Evolutionary conservation across 1,139 yeast species (phyloP), one percentile per base, ranked within the genome.

Genomic region (Geotrichum bryndzae): DNA sequence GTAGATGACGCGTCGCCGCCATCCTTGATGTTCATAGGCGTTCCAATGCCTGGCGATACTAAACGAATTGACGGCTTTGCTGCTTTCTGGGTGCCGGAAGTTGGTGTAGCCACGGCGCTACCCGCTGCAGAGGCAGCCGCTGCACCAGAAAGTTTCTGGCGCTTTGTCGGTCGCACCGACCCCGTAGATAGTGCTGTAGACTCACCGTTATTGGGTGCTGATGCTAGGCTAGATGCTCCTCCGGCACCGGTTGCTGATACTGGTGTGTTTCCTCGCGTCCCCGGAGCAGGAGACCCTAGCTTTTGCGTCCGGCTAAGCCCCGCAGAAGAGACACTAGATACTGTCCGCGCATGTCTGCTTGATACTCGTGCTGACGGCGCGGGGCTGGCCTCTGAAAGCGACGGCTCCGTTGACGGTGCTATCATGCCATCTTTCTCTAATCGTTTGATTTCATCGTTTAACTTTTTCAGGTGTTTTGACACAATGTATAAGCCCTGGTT

Each of bases 401-500:
- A 41, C 10, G 58, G 41, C 13, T 54, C 58, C 10, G 68, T 53
- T 2, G 63, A 60, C 3, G 74, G 71, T 0, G 95, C 92, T 57
- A 91, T 74, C 51, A 88, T 77, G 23, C 96, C 97, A 63, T 90
- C 97, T 57, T 84, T 80, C 68, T 89, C 96, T 54, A 94, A 77
- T 68, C 84, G 83, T 62, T 85, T 84, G 61, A 92, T 85, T 68
- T 90, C 96, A 29, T 84, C 82, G 69, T 90, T 94, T 56, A 94
- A 80, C 68, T 82, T 82, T 60, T 80, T 80, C 64, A 90, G 77
- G 71, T 94, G 96, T 71, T 88, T 87, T 1, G 94, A 79, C 18
- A 91, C 83, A 38, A 87, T 73, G 70, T 87, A 90, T 57, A 90
- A 77, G 1, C 96, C 94, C 0, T 96, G 90, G 69, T 90, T 89